These are phyloP conservation scores for Podospora australis DNA, from an alignment of 495 filamentous ascomycete species.

Conservation along the genomic window DNA sequence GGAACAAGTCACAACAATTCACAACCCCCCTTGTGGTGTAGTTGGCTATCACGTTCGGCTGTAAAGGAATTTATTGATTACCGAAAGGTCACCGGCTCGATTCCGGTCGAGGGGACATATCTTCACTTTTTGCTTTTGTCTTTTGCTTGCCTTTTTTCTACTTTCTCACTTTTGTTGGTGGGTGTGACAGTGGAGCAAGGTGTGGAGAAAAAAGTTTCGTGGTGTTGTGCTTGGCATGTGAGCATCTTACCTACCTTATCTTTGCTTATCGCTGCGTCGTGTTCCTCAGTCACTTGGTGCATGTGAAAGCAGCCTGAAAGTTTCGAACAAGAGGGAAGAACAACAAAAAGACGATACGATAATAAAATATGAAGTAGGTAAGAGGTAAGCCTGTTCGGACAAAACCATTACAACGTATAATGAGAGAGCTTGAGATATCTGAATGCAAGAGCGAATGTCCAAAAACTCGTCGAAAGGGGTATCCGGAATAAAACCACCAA, in stretches of 20 bases:
- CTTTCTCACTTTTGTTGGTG: neutral
- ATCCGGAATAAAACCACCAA: neutral
- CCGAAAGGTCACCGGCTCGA: constrained; percentile 27
- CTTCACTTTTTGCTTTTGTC: constrained; percentile 5
- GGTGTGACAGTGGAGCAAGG: too few species aligned
- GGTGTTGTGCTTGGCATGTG: neutral
- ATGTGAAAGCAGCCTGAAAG: too few species aligned
- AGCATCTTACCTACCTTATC: neutral
- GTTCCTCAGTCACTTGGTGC: too few species aligned
- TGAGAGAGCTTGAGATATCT: too few species aligned
- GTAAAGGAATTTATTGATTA: constrained; percentile 21
- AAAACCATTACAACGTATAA: too few species aligned
- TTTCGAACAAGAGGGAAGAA: too few species aligned
- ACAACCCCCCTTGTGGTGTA: constrained; percentile 20
- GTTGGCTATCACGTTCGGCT: constrained; percentile 26
- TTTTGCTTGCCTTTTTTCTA: neutral
- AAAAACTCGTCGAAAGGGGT: neutral
- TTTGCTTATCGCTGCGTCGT: too few species aligned
- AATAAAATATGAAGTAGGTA: too few species aligned
- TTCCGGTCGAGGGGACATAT: constrained; percentile 24
- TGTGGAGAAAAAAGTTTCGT: neutral
- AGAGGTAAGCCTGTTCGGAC: too few species aligned
- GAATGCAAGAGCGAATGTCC: neutral
- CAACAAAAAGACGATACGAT: too few species aligned
- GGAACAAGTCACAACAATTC: neutral